phyloP scores from a whole-genome alignment of 768 basidiomycete genomes.

The Trametes punicea region DNA sequence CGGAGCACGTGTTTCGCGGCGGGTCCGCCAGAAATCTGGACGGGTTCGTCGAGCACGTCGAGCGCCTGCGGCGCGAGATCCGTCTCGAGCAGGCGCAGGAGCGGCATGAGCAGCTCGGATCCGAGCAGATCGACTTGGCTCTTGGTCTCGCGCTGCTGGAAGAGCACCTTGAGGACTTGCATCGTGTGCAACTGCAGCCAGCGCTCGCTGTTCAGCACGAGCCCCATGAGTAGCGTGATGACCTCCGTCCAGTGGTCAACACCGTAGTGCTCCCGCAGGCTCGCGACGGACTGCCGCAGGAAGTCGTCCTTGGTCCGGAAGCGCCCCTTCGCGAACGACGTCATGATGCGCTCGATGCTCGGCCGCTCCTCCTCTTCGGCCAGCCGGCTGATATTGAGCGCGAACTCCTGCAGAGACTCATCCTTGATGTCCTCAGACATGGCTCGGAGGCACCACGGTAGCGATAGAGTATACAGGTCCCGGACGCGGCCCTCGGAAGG shows the following conservation, averaged over 20 bases:
- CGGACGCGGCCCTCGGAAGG: conserved; percentile 65
- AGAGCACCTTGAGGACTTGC: conserved; percentile 85
- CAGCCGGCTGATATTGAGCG: conserved; percentile 65
- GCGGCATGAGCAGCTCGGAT: conserved; percentile 86
- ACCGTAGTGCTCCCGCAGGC: conserved; percentile 83
- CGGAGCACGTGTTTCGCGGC: conserved; percentile 84
- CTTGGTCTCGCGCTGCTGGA: conserved; percentile 80
- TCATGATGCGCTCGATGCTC: conserved; percentile 87
- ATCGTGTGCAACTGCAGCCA: conserved; percentile 83
- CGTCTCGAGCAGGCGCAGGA: conserved; percentile 84
- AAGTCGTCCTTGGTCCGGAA: conserved; percentile 95
- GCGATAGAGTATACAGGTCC: conserved; percentile 74
- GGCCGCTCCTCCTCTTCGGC: conserved; percentile 69
- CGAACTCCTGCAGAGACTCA: conserved; percentile 62
- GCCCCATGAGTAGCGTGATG: conserved; percentile 79
- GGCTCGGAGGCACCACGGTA: conserved; percentile 88
- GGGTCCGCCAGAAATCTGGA: conserved; percentile 71
- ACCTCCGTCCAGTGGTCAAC: conserved; percentile 74
- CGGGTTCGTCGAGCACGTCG: conserved; percentile 91
- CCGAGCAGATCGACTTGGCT: conserved; percentile 71
- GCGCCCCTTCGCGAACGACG: conserved; percentile 78
- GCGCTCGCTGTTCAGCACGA: conserved; percentile 76
- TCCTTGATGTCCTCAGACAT: conserved; percentile 64
- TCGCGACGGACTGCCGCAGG: conserved; percentile 81
- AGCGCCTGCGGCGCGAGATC: conserved; percentile 82